Conservation (phyloP, 495 filamentous ascomycete species). For the Penicillium pancosmium region DNA sequence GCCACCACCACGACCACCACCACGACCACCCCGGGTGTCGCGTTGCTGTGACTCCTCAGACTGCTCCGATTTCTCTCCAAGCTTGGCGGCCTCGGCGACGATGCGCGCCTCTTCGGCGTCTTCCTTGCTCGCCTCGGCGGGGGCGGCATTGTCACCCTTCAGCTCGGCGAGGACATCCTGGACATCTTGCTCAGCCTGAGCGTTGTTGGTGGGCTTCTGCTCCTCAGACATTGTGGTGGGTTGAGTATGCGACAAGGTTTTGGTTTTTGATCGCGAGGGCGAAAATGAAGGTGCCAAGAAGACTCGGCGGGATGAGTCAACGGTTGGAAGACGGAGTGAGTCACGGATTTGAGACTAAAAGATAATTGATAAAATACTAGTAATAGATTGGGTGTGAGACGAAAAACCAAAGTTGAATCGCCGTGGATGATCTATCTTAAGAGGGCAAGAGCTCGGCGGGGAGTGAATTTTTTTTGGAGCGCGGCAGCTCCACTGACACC, state of each 20-base stretch:
- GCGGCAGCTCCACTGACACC: conserved; percentile 33
- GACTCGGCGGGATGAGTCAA: conserved; percentile 8
- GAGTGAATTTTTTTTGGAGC: conserved; percentile 34
- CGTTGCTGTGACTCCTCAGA: conserved; percentile 35
- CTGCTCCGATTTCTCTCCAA: conserved; percentile 47
- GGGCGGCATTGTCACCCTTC: conserved; percentile 40
- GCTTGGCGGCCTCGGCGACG: conserved; percentile 47
- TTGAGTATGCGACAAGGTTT: conserved; percentile 5
- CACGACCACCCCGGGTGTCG: conserved; percentile 22
- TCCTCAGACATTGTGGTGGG: conserved; percentile 43
- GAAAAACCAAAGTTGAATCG: not conserved
- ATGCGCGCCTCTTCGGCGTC: conserved; percentile 48
- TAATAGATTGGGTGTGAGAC: too few relatives aligned
- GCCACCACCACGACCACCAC: conserved; percentile 16
- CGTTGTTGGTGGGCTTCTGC: conserved; percentile 43
- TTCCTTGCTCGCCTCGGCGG: conserved; percentile 35
- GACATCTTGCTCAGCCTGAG: conserved; percentile 50
- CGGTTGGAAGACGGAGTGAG: not conserved
- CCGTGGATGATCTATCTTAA: conserved; percentile 3
- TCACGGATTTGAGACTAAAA: not conserved
- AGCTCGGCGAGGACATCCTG: conserved; percentile 51
- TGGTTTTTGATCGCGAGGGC: not conserved
- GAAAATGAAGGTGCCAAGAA: not conserved
- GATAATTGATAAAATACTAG: not conserved
- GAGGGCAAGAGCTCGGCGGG: conserved; percentile 30